Percentiles rank a stretch among this genome's conserved stretches.
These are phyloP conservation scores for Malus orientalis DNA, from an alignment of 306 rosid species.

Conservation along the genomic window DNA sequence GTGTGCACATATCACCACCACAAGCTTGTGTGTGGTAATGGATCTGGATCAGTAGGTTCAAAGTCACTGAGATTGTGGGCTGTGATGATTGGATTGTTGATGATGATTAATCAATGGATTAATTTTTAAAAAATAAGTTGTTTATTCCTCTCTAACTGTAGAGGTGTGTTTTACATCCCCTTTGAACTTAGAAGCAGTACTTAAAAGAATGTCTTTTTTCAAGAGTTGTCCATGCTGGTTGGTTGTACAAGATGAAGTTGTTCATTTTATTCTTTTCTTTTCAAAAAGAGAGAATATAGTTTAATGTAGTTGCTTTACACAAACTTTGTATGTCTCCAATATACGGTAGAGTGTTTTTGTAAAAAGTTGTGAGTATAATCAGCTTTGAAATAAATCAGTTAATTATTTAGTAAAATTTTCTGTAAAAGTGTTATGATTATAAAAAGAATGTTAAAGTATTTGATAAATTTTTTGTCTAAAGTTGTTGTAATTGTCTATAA, in stretches of 20 bases:
- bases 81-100: slow-evolving; percentile 13
- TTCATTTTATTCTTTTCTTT: background rate
- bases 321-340: background rate
- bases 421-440: too few species aligned
- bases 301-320: background rate
- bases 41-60: slow-evolving; percentile 37
- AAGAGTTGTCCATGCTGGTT: slow-evolving; percentile 14
- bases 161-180: background rate
- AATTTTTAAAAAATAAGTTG: background rate
- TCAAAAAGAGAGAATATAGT: background rate
- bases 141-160: background rate
- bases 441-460: too few species aligned
- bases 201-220: slow-evolving; percentile 1
- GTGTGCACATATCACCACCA: slow-evolving; percentile 61
- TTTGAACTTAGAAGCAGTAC: background rate
- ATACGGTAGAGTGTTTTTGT: background rate
- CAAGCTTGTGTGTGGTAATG: slow-evolving; percentile 42
- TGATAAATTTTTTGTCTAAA: too few species aligned
- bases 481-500: too few species aligned
- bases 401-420: too few species aligned
- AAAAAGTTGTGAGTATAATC: too few species aligned
- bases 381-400: too few species aligned
- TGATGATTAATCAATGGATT: slow-evolving; percentile 21
- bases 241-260: background rate
- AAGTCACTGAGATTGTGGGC: slow-evolving; percentile 39